These are phyloP conservation scores for Excoecaria agallocha DNA, from an alignment of 345 rosid species.

Conservation along the genomic window DNA sequence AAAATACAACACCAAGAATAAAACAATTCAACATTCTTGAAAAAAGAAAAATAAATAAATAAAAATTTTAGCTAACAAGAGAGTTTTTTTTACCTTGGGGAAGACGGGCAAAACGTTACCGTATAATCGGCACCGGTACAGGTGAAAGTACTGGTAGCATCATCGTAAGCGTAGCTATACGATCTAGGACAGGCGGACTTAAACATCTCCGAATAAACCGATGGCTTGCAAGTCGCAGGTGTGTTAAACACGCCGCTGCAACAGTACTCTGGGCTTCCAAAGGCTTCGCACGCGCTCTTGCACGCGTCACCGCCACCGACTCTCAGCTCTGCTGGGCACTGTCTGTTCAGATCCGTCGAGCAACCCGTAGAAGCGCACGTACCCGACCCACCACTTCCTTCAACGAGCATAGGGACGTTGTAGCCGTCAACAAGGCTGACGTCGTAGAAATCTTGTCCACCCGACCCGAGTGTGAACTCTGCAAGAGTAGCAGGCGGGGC, in stretches of 20 bases:
- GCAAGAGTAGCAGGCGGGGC: slow-evolving; percentile 36
- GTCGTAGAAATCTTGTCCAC: slow-evolving; percentile 88
- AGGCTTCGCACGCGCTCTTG: slow-evolving; percentile 93
- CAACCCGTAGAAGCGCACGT: slow-evolving; percentile 77
- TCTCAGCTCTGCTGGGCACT: slow-evolving; percentile 72
- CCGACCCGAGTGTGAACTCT: slow-evolving; percentile 36
- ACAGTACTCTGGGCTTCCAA: slow-evolving; percentile 87
- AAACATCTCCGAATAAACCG: slow-evolving; percentile 85
- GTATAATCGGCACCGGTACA: slow-evolving; percentile 87
- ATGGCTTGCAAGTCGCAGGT: slow-evolving; percentile 77
- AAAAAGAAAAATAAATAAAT: no score
- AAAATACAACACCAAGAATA: no score
- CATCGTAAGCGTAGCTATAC: slow-evolving; percentile 94
- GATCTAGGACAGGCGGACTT: slow-evolving; percentile 90
- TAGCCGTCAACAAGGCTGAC: slow-evolving; percentile 96
- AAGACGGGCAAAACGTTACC: slow-evolving; percentile 89
- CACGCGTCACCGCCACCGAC: slow-evolving; percentile 71
- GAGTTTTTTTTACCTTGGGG: slow-evolving; percentile 55
- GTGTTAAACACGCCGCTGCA: slow-evolving; percentile 93
- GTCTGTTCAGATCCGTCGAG: slow-evolving; percentile 62
- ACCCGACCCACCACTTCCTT: slow-evolving; percentile 77
- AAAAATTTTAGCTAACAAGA: background rate
- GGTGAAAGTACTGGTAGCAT: slow-evolving; percentile 86
- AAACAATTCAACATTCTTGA: no score
- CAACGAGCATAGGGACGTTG: slow-evolving; percentile 77